phyloP scores from a whole-genome alignment of 306 rosid genomes.

The Vigna mungo region DNA sequence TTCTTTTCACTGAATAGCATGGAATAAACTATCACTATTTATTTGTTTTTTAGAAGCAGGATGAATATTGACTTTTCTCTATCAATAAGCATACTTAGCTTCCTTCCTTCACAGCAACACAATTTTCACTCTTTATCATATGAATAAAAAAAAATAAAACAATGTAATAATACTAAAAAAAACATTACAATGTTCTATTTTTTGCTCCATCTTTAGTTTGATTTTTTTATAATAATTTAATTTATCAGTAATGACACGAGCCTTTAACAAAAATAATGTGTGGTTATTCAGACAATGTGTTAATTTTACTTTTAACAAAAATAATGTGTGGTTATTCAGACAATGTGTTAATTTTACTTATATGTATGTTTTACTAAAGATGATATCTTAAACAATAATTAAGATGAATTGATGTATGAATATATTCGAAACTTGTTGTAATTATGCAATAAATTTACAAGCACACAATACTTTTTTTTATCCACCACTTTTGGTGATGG shows the following conservation, averaged over 20 bases:
- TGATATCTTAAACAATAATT: neutral
- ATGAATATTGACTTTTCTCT: slow-evolving; percentile 45
- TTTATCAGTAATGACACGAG: neutral
- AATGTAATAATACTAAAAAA: no score
- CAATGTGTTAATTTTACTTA: no score
- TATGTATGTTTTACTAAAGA: neutral
- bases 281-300: no score
- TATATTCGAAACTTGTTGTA: slow-evolving; percentile 31
- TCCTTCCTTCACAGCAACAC: slow-evolving; percentile 29
- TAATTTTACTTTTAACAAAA: no score
- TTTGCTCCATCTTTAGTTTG: neutral
- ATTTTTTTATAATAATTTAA: neutral
- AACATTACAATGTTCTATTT: neutral
- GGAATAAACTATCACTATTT: slow-evolving; percentile 11
- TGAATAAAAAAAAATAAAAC: neutral
- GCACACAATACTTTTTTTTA: no score
- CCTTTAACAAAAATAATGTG: no score
- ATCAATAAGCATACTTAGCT: slow-evolving; percentile 38
- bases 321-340: no score
- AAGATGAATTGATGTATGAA: slow-evolving; percentile 10
- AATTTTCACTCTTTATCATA: slow-evolving; percentile 23
- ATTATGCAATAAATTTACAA: neutral
- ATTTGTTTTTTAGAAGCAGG: slow-evolving; percentile 34
- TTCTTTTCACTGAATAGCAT: slow-evolving; percentile 32
- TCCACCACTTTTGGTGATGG: no score